phyloP scores from a whole-genome alignment of 352 stramenopile species.

The Phytopythium litorale region DNA sequence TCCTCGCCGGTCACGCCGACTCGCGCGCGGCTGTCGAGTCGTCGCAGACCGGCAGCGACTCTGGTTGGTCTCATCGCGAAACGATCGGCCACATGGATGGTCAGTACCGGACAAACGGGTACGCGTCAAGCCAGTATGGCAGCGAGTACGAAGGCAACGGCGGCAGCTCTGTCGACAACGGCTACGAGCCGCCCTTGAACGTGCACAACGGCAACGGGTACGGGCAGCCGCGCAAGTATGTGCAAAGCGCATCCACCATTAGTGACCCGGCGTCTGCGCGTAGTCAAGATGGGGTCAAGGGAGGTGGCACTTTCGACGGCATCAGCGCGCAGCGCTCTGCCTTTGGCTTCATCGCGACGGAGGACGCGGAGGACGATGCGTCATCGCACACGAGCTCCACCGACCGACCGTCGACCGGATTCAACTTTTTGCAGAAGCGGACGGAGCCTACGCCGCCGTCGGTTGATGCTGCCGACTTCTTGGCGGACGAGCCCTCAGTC shows the following conservation, averaged over 20 bases:
- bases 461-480: slow-evolving; percentile 53
- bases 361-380: slow-evolving; percentile 36
- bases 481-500: slow-evolving; percentile 39
- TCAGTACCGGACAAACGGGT: slow-evolving; percentile 39
- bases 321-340: slow-evolving; percentile 37
- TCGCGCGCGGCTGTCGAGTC: slow-evolving; percentile 21
- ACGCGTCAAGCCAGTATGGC: slow-evolving; percentile 42
- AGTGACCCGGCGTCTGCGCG: slow-evolving; percentile 18
- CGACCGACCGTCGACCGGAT: slow-evolving; percentile 39
- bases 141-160: slow-evolving; percentile 58
- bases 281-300: slow-evolving; percentile 11
- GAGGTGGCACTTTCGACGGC: background rate
- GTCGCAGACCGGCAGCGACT: slow-evolving; percentile 25
- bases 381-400: slow-evolving; percentile 40
- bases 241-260: slow-evolving; percentile 17
- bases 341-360: slow-evolving; percentile 73
- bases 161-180: slow-evolving; percentile 46
- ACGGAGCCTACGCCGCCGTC: slow-evolving; percentile 20
- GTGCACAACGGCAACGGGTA: slow-evolving; percentile 20
- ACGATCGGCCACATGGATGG: slow-evolving; percentile 32
- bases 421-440: slow-evolving; percentile 36
- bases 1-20: slow-evolving; percentile 50
- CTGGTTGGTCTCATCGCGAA: slow-evolving; percentile 16
- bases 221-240: slow-evolving; percentile 14
- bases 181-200: slow-evolving; percentile 35